These are phyloP conservation scores for Trichoderma orchidacearum DNA, from an alignment of 495 filamentous ascomycete species.

Conservation along the genomic window DNA sequence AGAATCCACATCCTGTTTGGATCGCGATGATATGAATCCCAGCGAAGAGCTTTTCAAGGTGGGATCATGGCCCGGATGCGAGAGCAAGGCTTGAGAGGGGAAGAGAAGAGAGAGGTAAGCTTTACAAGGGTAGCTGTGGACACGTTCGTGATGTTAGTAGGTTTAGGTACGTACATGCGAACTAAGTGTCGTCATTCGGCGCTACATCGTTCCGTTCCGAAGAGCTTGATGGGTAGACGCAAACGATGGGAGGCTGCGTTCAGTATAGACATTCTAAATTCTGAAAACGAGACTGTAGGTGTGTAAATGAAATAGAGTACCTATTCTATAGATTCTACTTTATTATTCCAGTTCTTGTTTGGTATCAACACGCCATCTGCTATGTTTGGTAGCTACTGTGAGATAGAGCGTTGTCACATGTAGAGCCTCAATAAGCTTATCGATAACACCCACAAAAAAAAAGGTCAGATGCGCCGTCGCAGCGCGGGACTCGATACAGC, in stretches of 20 bases:
- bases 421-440: conserved; percentile 6
- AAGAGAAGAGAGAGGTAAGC: neutral
- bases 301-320: too few species aligned
- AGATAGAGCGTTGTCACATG: neutral
- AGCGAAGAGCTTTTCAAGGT: too few species aligned
- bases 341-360: too few species aligned
- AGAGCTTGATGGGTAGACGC: neutral
- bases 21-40: too few species aligned
- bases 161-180: neutral
- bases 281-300: too few species aligned
- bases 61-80: too few species aligned
- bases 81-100: neutral
- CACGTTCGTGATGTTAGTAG: neutral
- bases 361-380: too few species aligned
- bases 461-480: neutral
- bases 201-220: neutral
- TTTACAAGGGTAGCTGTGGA: neutral
- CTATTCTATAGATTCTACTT: too few species aligned
- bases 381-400: neutral
- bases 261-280: too few species aligned
- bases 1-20: conserved; percentile 69
- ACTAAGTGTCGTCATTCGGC: neutral
- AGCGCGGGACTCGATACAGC: neutral
- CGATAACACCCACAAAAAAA: conserved; percentile 9
- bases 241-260: neutral